Percentiles rank a stretch among this genome's conserved stretches.
Conservation (phyloP, 106 monocot species). For the Vanilla planifolia region DNA sequence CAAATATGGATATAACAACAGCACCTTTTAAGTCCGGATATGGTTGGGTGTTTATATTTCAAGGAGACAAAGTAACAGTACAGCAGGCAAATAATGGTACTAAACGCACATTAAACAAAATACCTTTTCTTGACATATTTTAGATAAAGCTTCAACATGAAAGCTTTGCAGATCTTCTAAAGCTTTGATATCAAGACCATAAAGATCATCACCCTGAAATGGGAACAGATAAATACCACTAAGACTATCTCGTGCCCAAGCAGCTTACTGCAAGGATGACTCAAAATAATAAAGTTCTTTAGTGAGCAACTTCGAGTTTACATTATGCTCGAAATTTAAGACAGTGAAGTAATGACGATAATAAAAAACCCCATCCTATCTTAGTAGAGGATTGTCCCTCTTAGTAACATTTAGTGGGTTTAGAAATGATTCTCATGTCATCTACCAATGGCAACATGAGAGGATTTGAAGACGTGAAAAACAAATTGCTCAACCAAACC, state of each 20-base stretch:
- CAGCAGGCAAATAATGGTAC: too few species aligned
- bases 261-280: neutral
- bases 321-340: neutral
- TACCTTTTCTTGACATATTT: slow-evolving; percentile 89
- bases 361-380: neutral
- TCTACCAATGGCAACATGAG: neutral
- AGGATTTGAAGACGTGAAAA: too few species aligned
- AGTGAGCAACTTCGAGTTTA: neutral
- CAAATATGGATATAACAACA: too few species aligned
- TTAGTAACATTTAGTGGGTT: too few species aligned
- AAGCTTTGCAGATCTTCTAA: slow-evolving; percentile 79
- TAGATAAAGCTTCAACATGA: slow-evolving; percentile 85
- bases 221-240: neutral
- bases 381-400: neutral
- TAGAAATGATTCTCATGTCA: slow-evolving; percentile 1
- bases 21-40: too few species aligned
- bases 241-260: neutral
- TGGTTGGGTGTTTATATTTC: too few species aligned
- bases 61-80: too few species aligned
- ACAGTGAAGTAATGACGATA: neutral
- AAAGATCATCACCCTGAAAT: slow-evolving; percentile 71
- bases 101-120: neutral
- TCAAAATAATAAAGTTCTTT: too few species aligned
- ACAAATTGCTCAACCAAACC: too few species aligned
- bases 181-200: slow-evolving; percentile 41